phyloP scores from a whole-genome alignment of 1,284 basidiomycete genomes.

The Quambalaria eucalypti region DNA sequence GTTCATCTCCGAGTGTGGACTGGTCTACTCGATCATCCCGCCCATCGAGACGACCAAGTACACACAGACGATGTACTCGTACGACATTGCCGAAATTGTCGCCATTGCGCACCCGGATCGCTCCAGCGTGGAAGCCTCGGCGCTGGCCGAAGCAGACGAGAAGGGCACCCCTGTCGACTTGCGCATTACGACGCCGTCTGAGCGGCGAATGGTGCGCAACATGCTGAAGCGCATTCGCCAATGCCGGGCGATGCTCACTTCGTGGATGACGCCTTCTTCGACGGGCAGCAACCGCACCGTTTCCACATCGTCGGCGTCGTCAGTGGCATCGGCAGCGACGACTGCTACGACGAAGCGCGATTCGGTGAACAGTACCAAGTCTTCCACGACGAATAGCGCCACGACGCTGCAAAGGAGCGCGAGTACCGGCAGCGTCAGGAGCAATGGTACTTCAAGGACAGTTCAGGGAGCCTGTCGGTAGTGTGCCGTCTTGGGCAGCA shows the following conservation, averaged over 20 bases:
- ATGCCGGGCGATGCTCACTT: not conserved
- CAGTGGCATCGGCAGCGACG: not conserved
- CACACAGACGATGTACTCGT: slow-evolving; percentile 67
- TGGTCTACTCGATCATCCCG: slow-evolving; percentile 69
- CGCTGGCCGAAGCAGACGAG: not conserved
- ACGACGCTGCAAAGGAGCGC: not conserved
- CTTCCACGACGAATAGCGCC: not conserved
- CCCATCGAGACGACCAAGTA: slow-evolving; percentile 55
- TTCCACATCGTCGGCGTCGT: not conserved
- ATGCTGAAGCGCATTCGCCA: not conserved
- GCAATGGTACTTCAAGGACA: not conserved
- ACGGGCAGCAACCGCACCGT: slow-evolving; percentile 1
- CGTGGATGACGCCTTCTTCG: not conserved
- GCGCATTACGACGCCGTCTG: not conserved
- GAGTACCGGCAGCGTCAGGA: not conserved
- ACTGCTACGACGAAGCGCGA: not conserved
- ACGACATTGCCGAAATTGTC: slow-evolving; percentile 67
- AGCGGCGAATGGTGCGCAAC: not conserved
- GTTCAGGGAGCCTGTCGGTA: too few relatives aligned
- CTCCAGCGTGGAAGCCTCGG: slow-evolving; percentile 17
- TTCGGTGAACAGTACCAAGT: not conserved
- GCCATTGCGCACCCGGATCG: slow-evolving; percentile 51
- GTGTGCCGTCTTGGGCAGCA: too few relatives aligned
- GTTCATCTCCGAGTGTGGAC: slow-evolving; percentile 70
- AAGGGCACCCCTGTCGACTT: not conserved